phyloP scores from a whole-genome alignment of 192 early-diverging fungal genomes.

The Phlyctochytrium bullatum region DNA sequence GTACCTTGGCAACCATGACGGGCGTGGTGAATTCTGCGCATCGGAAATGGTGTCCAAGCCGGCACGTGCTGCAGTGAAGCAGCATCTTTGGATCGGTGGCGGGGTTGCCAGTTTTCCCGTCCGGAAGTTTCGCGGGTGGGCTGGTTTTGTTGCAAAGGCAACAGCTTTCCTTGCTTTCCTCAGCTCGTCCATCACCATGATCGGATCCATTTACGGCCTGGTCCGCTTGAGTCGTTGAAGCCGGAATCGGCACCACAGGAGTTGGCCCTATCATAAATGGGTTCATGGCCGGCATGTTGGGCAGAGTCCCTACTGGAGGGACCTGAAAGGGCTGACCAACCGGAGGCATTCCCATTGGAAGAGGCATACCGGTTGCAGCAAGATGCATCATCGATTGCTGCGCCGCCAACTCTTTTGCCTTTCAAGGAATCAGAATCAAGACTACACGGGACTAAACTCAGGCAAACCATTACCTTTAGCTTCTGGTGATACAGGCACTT shows the following conservation, averaged over 20 bases:
- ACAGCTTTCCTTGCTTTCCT: too few species aligned
- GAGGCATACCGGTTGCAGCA: slow-evolving; percentile 3
- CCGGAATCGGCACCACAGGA: too few species aligned
- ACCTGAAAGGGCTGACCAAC: too few species aligned
- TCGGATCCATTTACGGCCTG: too few species aligned
- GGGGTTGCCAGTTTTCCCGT: neutral
- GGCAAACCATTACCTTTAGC: slow-evolving; percentile 10
- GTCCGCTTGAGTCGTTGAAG: too few species aligned
- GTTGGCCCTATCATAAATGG: too few species aligned
- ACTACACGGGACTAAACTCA: neutral
- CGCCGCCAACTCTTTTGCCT: slow-evolving; percentile 6
- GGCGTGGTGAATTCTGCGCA: slow-evolving; percentile 50
- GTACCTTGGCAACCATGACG: slow-evolving; percentile 38
- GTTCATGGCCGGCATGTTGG: too few species aligned
- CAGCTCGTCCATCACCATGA: too few species aligned
- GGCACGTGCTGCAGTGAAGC: slow-evolving; percentile 14
- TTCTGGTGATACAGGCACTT: slow-evolving; percentile 45
- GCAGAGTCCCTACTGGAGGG: too few species aligned
- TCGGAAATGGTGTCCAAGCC: slow-evolving; percentile 34
- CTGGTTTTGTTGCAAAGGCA: neutral
- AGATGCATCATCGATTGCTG: slow-evolving; percentile 9
- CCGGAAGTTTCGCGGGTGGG: slow-evolving; percentile 4
- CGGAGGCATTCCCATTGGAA: slow-evolving; percentile 12
- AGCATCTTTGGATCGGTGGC: slow-evolving; percentile 12
- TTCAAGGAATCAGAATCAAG: neutral